These are phyloP conservation scores for Wilcoxina mikolae DNA, from an alignment of 495 filamentous ascomycete genomes.

Conservation along the genomic window DNA sequence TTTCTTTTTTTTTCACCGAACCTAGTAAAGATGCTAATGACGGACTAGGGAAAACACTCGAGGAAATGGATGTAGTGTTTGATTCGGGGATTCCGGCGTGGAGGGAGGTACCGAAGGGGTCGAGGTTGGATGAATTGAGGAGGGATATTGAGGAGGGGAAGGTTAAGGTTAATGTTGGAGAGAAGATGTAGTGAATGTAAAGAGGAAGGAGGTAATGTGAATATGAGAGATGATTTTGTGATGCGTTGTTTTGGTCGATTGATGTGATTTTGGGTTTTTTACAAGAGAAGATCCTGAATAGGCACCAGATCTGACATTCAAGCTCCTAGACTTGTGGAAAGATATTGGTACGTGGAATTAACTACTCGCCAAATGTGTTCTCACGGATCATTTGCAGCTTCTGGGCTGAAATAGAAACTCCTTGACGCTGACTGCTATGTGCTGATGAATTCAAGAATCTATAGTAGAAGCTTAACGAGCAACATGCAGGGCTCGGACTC, in stretches of 20 bases:
- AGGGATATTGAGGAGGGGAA: constrained; percentile 40
- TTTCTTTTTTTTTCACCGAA: constrained; percentile 6
- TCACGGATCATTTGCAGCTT: too few species aligned
- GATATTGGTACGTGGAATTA: too few species aligned
- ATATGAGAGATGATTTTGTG: not conserved
- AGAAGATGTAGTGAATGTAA: too few species aligned
- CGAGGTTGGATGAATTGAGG: constrained; percentile 36
- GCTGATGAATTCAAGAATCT: too few species aligned
- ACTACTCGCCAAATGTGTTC: too few species aligned
- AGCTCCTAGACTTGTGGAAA: too few species aligned
- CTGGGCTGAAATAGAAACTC: too few species aligned
- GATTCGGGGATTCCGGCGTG: constrained; percentile 37
- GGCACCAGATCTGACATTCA: too few species aligned
- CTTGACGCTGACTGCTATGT: too few species aligned
- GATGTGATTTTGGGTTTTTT: not conserved
- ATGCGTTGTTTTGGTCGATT: not conserved
- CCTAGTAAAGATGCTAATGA: not conserved
- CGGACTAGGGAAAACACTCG: constrained; percentile 29
- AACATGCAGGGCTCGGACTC: too few species aligned
- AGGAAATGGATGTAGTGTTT: constrained; percentile 37
- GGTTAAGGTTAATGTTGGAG: constrained; percentile 31
- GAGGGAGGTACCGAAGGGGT: constrained; percentile 32
- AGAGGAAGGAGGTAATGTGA: not conserved
- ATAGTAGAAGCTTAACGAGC: too few species aligned
- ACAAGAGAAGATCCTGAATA: too few species aligned